A percentile compares a stretch with the other conserved stretches of the same genome.
phyloP scores from a whole-genome alignment of 345 rosid genomes.

The sweet orange (Citrus sinensis) region DVS_A1.0 CM039163.1:22217001-22217500 shows the following conservation, averaged over 20 bases:
- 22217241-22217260: no score
- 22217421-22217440: neutral
- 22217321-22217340: neutral
- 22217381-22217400: neutral
- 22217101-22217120: neutral
- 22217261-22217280: neutral
- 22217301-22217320: neutral
- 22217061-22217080: neutral
- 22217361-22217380: neutral
- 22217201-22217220: neutral
- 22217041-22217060: constrained; percentile 3
- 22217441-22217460: neutral
- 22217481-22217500: neutral
- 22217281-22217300: neutral
- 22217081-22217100: neutral
- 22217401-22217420: neutral
- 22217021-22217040: constrained; percentile 9
- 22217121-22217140: neutral
- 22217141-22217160: neutral
- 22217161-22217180: neutral
- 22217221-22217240: neutral
- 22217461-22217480: neutral
- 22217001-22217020: constrained; percentile 3
- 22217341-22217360: neutral
- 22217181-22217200: neutral